A percentile compares a stretch with the other conserved stretches of the same genome.
These are phyloP conservation scores for Ophiostoma himal-ulmi DNA, from an alignment of 2,329 filamentous ascomycete genomes.

Conservation along the genomic window DNA sequence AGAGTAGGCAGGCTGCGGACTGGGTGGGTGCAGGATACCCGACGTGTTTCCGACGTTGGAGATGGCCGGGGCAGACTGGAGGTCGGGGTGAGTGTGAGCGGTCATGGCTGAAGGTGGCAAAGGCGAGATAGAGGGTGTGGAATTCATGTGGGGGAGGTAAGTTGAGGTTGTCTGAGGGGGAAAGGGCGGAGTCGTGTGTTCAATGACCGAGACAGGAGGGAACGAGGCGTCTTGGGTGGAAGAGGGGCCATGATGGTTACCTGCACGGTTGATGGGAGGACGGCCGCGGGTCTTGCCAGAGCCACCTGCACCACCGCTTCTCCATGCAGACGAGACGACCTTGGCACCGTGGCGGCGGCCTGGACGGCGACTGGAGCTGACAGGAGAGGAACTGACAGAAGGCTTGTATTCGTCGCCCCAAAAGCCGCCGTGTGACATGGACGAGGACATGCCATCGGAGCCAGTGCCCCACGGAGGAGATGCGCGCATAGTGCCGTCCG, in stretches of 20 bases:
- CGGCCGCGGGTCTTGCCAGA: slow-evolving; percentile 70
- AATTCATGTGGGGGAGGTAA: slow-evolving; percentile 11
- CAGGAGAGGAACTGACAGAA: slow-evolving; percentile 56
- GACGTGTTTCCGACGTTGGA: neutral
- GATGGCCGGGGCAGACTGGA: neutral
- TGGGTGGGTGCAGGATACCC: neutral
- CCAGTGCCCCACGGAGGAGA: slow-evolving; percentile 40
- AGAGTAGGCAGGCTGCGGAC: neutral
- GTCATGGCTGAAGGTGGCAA: slow-evolving; percentile 10
- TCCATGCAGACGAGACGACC: slow-evolving; percentile 88
- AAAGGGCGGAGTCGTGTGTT: slow-evolving; percentile 35
- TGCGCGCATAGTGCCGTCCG: slow-evolving; percentile 25
- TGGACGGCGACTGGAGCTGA: slow-evolving; percentile 34
- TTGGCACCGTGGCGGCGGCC: slow-evolving; percentile 68
- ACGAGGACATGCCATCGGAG: slow-evolving; percentile 39
- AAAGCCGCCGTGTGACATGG: slow-evolving; percentile 32
- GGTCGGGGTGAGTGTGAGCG: neutral
- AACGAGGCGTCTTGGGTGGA: slow-evolving; percentile 51
- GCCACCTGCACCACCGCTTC: slow-evolving; percentile 55
- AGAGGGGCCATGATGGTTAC: neutral
- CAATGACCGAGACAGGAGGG: slow-evolving; percentile 56
- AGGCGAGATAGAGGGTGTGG: slow-evolving; percentile 7
- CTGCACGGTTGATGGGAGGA: slow-evolving; percentile 62
- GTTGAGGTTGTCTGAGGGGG: slow-evolving; percentile 8
- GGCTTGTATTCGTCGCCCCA: slow-evolving; percentile 68